Evolutionary conservation across 2,329 filamentous ascomycete genomes (phyloP).

Genomic region (Microsporum ferrugineum): DNA sequence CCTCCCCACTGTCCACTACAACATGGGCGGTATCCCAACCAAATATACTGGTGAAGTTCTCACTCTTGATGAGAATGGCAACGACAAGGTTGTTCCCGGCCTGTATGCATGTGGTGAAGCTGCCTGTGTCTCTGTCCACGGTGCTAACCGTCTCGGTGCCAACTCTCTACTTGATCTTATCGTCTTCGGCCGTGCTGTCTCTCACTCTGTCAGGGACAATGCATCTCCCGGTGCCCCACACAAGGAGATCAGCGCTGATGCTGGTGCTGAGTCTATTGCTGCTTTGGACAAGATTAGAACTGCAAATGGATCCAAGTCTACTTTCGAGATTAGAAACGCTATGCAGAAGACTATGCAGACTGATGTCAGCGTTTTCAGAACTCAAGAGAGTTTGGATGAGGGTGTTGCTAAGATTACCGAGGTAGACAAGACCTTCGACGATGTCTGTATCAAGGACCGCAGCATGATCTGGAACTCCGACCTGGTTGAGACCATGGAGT

Average conservation of each 20-base stretch:
- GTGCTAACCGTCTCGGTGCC: constrained; percentile 92
- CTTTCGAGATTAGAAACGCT: constrained; percentile 71
- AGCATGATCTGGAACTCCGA: constrained; percentile 99
- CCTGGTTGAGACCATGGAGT: constrained; percentile 87
- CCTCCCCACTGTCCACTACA: constrained; percentile 95
- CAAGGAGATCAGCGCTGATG: constrained; percentile 69
- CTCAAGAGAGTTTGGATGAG: constrained; percentile 83
- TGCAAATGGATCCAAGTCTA: constrained; percentile 73
- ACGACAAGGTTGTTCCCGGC: constrained; percentile 88
- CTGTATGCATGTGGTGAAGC: constrained; percentile 95
- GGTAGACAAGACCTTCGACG: constrained; percentile 66
- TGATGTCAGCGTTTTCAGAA: constrained; percentile 93
- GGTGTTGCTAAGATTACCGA: constrained; percentile 79
- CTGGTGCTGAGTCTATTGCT: constrained; percentile 76
- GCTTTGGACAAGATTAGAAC: constrained; percentile 77
- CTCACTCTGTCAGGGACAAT: constrained; percentile 92
- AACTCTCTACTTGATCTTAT: constrained; percentile 97
- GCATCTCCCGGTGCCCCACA: constrained; percentile 73
- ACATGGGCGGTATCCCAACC: constrained; percentile 98
- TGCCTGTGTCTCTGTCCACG: constrained; percentile 94
- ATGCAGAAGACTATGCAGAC: constrained; percentile 99
- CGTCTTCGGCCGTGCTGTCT: constrained; percentile 94
- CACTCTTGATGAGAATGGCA: constrained; percentile 70
- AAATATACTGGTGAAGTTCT: constrained; percentile 95
- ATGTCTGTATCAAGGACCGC: constrained; percentile 92